Evolutionary conservation across 169 alveolate species (phyloP).

Genomic region (Plasmodium vivax): DNA sequence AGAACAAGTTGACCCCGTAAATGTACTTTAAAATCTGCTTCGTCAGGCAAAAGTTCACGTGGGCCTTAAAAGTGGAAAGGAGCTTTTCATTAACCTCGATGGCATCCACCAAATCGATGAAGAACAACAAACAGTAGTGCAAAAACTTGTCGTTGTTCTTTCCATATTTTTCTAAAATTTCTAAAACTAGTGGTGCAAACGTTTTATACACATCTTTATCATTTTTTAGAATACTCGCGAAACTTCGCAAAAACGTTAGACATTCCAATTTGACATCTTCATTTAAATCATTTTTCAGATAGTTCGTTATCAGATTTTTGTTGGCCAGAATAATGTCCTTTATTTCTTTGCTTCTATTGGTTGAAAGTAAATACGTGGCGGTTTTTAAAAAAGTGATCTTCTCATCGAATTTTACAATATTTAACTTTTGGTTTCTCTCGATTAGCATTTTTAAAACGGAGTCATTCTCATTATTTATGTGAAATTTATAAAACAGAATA

Average conservation of each 20-base stretch:
- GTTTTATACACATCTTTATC: slow-evolving; percentile 64
- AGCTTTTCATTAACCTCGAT: slow-evolving; percentile 62
- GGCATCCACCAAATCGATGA: slow-evolving; percentile 9
- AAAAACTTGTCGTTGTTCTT: slow-evolving; percentile 62
- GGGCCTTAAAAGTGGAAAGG: not conserved
- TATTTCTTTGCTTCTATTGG: slow-evolving; percentile 24
- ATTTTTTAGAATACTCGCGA: slow-evolving; percentile 22
- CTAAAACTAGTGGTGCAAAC: slow-evolving; percentile 42
- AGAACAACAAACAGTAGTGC: slow-evolving; percentile 28
- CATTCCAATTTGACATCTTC: slow-evolving; percentile 67
- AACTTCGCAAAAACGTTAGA: not conserved
- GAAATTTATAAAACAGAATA: slow-evolving; percentile 56
- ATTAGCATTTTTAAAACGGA: slow-evolving; percentile 35
- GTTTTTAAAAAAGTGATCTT: slow-evolving; percentile 52
- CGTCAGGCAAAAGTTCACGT: slow-evolving; percentile 50
- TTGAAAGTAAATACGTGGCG: slow-evolving; percentile 27
- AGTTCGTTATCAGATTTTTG: slow-evolving; percentile 22
- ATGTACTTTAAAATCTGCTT: slow-evolving; percentile 42
- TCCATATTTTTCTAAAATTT: slow-evolving; percentile 67
- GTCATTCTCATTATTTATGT: slow-evolving; percentile 49
- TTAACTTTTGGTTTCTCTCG: slow-evolving; percentile 39
- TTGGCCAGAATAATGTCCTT: slow-evolving; percentile 27
- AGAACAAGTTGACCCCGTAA: slow-evolving; percentile 35
- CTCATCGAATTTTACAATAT: slow-evolving; percentile 61
- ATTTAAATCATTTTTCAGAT: slow-evolving; percentile 74